phyloP scores from a whole-genome alignment of 2,329 filamentous ascomycete species.

The Mariannaea elegans region DNA sequence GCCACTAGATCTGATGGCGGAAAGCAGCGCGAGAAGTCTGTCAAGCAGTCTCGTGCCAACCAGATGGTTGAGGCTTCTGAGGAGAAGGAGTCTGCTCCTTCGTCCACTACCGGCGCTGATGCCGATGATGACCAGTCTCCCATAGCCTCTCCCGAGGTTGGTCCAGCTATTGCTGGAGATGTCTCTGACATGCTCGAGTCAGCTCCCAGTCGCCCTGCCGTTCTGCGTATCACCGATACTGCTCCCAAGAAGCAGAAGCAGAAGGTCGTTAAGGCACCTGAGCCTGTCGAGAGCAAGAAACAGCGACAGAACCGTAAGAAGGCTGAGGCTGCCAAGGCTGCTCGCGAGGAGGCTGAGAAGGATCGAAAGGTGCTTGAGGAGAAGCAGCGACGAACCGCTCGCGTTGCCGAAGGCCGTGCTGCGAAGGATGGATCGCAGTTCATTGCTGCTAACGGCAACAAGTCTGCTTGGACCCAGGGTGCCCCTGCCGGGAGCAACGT shows the following conservation, averaged over 20 bases:
- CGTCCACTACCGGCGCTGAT: constrained; percentile 77
- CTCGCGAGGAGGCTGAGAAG: constrained; percentile 80
- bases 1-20: constrained; percentile 61
- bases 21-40: constrained; percentile 73
- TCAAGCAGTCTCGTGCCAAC: constrained; percentile 73
- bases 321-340: constrained; percentile 79
- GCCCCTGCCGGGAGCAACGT: constrained; percentile 47
- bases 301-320: constrained; percentile 93
- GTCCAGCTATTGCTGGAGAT: constrained; percentile 68
- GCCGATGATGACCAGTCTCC: constrained; percentile 84
- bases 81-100: constrained; percentile 55
- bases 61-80: constrained; percentile 56
- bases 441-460: constrained; percentile 54
- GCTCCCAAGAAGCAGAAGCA: constrained; percentile 69
- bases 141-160: constrained; percentile 69
- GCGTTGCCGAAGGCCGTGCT: constrained; percentile 82
- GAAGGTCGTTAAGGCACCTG: constrained; percentile 69
- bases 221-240: constrained; percentile 80
- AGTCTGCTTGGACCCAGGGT: constrained; percentile 55
- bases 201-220: constrained; percentile 70
- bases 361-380: constrained; percentile 80
- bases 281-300: constrained; percentile 88
- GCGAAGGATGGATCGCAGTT: constrained; percentile 81
- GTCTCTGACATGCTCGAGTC: constrained; percentile 94
- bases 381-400: constrained; percentile 82